A percentile compares a stretch with the other conserved stretches of the same genome.
phyloP scores from a whole-genome alignment of 192 early-diverging fungal genomes.

The Fimicolochytrium jonesii region DNA sequence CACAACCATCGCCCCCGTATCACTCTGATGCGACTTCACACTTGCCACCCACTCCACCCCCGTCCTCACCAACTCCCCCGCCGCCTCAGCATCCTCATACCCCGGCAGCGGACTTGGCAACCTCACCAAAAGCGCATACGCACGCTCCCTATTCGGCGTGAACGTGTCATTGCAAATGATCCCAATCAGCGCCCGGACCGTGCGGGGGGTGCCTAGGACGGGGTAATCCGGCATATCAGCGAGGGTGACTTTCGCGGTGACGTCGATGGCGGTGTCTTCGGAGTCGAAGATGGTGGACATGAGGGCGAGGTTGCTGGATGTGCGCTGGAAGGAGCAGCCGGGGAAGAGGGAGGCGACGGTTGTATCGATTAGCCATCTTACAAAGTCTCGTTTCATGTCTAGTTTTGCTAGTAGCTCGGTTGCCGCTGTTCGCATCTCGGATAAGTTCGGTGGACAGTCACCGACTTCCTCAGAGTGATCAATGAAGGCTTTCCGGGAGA shows the following conservation, averaged over 20 bases:
- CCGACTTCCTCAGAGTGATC: not conserved
- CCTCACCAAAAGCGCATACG: conserved; percentile 64
- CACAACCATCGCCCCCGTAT: conserved; percentile 76
- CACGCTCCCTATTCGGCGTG: conserved; percentile 69
- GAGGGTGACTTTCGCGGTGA: not conserved
- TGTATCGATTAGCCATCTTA: conserved; percentile 59
- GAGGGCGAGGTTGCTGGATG: conserved; percentile 55
- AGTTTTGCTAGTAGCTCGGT: conserved; percentile 34
- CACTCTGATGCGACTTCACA: conserved; percentile 73
- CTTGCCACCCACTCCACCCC: conserved; percentile 19
- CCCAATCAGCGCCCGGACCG: conserved; percentile 14
- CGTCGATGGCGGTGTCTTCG: conserved; percentile 30
- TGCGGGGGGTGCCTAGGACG: conserved; percentile 3
- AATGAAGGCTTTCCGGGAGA: conserved; percentile 20
- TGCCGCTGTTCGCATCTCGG: conserved; percentile 4
- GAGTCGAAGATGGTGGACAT: conserved; percentile 36
- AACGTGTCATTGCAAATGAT: conserved; percentile 47
- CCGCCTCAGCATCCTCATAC: conserved; percentile 42
- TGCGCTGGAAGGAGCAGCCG: conserved; percentile 68
- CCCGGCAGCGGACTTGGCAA: conserved; percentile 53
- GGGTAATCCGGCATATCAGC: conserved; percentile 24
- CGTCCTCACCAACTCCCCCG: conserved; percentile 56
- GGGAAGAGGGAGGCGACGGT: conserved; percentile 62
- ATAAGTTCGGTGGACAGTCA: not conserved
- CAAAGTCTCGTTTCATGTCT: conserved; percentile 45